Evolutionary conservation across 345 rosid species (phyloP).

Genomic region (Iberis pinnata): DNA sequence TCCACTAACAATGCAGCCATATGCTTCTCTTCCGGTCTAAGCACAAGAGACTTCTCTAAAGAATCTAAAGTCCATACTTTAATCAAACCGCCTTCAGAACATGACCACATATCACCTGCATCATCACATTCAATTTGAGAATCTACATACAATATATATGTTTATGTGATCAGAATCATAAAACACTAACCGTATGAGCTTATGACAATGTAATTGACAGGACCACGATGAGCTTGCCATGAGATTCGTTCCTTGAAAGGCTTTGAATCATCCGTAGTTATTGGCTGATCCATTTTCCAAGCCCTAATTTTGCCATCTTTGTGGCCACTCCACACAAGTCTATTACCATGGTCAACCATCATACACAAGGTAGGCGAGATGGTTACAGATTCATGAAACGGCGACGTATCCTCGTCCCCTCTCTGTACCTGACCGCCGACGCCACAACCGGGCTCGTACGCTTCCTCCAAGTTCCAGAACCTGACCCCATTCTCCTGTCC

Average conservation of each 20-base stretch:
- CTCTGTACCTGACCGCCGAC: conserved; percentile 49
- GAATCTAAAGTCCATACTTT: conserved; percentile 82
- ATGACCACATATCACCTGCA: conserved; percentile 86
- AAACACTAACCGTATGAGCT: conserved; percentile 56
- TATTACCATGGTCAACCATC: conserved; percentile 50
- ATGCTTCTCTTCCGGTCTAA: conserved; percentile 63
- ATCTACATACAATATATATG: too few species aligned
- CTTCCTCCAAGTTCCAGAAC: conserved; percentile 54
- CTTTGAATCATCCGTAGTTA: conserved; percentile 29
- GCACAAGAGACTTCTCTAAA: conserved; percentile 72
- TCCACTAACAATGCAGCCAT: conserved; percentile 90
- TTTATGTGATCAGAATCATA: conserved; percentile 1
- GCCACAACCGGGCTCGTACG: conserved; percentile 42
- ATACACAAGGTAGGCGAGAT: conserved; percentile 63
- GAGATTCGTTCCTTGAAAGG: conserved; percentile 67
- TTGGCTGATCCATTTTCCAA: conserved; percentile 60
- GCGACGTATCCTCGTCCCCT: conserved; percentile 84
- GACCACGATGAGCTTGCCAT: conserved; percentile 83
- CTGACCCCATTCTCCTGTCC: conserved; percentile 78
- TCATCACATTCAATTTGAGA: background rate
- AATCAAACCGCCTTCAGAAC: conserved; percentile 61
- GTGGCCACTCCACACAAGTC: conserved; percentile 77
- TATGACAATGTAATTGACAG: conserved; percentile 54
- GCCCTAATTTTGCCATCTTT: conserved; percentile 80
- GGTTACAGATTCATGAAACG: conserved; percentile 58